Evolutionary conservation across 306 rosid genomes (phyloP), one percentile per base, ranked within the genome.

Genomic region (Castanospermum australe): DNA sequence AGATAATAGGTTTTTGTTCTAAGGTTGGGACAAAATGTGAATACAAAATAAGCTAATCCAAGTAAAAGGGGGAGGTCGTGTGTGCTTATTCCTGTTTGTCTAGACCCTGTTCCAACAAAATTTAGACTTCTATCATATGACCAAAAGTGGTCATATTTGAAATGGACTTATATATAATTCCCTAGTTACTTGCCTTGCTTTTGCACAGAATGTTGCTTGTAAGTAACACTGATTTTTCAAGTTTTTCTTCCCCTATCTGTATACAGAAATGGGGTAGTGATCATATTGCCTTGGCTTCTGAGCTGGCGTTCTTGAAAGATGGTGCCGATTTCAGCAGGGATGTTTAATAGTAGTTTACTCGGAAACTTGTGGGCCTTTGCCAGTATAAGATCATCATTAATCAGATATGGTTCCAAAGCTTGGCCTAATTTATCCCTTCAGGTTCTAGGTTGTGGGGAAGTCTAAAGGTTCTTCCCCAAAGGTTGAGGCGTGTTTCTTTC

Each of bases 261-360:
- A 24, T 79, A 74, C 89, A 95, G 99, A 95, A 91, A 89, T 95
- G 98, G 98, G 94, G 97, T 39, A 95, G 99, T 42, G 99, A 95
- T 76, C 98, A 95, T 74, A 89, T 95, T 82, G 97, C 98, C 32
- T 75, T 95, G 87, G 98, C 73, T 83, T 81, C 96, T 7, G 99
- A 95, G 77, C 76, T 95, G 81, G 96, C 90, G 8, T 82, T 91
- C 35, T 41, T 74, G 72, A 86, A 84, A 70, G 82, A 79, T 60
- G 79, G 39, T 45, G 38, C 78, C 21, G 42, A 82, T 75, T 41
- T 55, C 67, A 51, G 25, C 71, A 41, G 70, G 41, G 71, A 76
- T 32, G 80, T 65, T 48, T 10, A 38, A 38, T 69, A 81, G 81
- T 87, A 42, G 71, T 61, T 47, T 22, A 56, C 32, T 62, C 18